Conservation (phyloP, 148 eudicot species). For the Salicornia ramosissima region DNA sequence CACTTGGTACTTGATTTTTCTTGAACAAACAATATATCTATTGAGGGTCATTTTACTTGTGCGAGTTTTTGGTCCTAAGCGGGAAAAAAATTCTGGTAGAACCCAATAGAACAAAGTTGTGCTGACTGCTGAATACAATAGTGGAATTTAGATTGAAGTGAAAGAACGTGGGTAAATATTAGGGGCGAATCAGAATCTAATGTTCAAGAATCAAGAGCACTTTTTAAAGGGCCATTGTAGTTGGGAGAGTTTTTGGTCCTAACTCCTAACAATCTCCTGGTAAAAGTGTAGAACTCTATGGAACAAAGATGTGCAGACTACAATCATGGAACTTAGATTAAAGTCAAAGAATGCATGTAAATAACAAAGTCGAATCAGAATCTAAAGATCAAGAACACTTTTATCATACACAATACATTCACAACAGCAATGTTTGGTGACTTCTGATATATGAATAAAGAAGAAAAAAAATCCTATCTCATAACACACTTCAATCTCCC, state of each 20-base stretch:
- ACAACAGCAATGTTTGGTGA: not conserved
- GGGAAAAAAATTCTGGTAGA: not conserved
- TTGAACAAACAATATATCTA: not conserved
- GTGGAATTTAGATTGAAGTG: not conserved
- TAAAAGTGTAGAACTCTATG: not conserved
- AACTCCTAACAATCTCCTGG: too few relatives aligned
- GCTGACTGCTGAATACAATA: too few relatives aligned
- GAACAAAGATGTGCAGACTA: not conserved
- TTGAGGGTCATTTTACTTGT: not conserved
- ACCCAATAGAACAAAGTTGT: not conserved
- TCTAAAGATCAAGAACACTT: not conserved
- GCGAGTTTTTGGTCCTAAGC: not conserved
- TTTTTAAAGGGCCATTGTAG: not conserved
- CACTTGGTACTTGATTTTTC: not conserved
- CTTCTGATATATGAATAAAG: conserved; percentile 3
- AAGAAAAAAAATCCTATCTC: conserved; percentile 12
- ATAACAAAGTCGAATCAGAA: not conserved
- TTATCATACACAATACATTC: conserved; percentile 7
- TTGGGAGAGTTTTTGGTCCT: not conserved
- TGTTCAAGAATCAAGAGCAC: not conserved
- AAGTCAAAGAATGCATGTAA: not conserved
- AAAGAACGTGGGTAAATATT: not conserved
- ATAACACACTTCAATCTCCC: conserved; percentile 3
- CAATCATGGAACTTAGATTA: not conserved
- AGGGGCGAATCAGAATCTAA: not conserved